Evolutionary conservation across 1,139 yeast genomes (phyloP), one percentile per base, ranked within the genome.

Genomic region (Yarrowia galli): DNA sequence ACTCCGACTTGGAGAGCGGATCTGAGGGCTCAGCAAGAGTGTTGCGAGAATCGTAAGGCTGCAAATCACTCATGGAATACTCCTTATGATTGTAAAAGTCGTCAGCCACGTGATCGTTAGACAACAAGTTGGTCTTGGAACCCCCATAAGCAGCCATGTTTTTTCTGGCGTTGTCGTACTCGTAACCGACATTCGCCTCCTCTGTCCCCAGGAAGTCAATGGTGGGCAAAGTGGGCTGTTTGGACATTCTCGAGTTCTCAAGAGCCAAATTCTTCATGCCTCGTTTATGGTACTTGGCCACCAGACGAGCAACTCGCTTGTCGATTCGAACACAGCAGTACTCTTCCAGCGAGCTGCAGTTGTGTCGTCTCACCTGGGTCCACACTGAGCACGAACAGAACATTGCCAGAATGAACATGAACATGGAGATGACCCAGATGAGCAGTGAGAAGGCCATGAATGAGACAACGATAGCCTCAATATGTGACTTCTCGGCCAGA

Each of bases 401-500:
- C 72, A 89, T 73, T 0, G 92, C 96, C 69, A 85, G 73, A 32
- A 84, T 72, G 71, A 91, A 85, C 74, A 84, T 83, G 69, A 85
- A 77, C 70, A 91, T 84, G 80, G 89, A 89, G 69, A 89, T 78
- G 16, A 87, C 81, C 92, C 93, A 92, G 73, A 92, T 83, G n/a
- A 85, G 77, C 73, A 91, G 84, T 3, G 97, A 90, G 70, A 89
- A 82, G 65, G 89, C 81, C 93, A 91, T 91, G 72, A 90, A 84
- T 38, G 92, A 85, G 42, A 92, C 76, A 63, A 91, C 84, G 22
- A 92, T 80, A 3, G 96, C 91, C 73, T 91, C 89, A 58, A 83
- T 79, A 69, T 85, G 78, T 74, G 90, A 88, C 13, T 85, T 80
- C 28, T 80, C 77, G 20, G 96, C 95, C 45, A 91, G 85, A 2